These are phyloP conservation scores for Exsudoporus frostii DNA, from an alignment of 768 basidiomycete species.

Conservation along the genomic window DNA sequence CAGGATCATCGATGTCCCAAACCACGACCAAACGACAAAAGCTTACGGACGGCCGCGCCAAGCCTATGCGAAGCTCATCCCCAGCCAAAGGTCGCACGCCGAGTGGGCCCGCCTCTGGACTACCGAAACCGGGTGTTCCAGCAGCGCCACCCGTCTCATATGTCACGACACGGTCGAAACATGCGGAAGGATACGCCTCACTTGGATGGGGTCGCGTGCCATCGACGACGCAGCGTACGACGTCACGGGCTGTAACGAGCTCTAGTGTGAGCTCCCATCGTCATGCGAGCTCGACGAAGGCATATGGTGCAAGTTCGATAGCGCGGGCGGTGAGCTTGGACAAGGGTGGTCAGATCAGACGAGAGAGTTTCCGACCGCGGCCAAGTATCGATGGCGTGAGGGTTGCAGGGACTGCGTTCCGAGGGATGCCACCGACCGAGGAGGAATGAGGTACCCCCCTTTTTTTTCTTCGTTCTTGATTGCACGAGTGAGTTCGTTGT, in stretches of 20 bases:
- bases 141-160: slow-evolving; percentile 4
- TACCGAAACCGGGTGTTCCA: slow-evolving; percentile 12
- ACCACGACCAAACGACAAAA: slow-evolving; percentile 61
- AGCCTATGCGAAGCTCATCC: slow-evolving; percentile 20
- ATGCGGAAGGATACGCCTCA: slow-evolving; percentile 24
- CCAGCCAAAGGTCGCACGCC: slow-evolving; percentile 30
- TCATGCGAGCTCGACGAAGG: slow-evolving; percentile 8
- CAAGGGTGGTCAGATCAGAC: slow-evolving; percentile 51
- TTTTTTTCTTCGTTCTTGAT: not conserved
- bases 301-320: slow-evolving; percentile 11
- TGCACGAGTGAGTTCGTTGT: not conserved
- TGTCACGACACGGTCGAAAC: slow-evolving; percentile 26
- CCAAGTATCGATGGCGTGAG: slow-evolving; percentile 58
- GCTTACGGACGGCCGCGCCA: slow-evolving; percentile 40
- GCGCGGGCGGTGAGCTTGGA: slow-evolving; percentile 23
- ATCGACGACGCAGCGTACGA: slow-evolving; percentile 30
- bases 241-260: slow-evolving; percentile 18
- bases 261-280: slow-evolving; percentile 11
- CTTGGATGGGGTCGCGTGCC: slow-evolving; percentile 37
- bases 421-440: slow-evolving; percentile 26
- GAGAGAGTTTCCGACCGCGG: slow-evolving; percentile 83
- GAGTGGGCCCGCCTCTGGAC: slow-evolving; percentile 17
- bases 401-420: slow-evolving; percentile 8
- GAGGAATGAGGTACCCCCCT: slow-evolving; percentile 18
- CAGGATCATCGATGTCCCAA: slow-evolving; percentile 39